phyloP scores from a whole-genome alignment of 495 filamentous ascomycete species.

The Tuber microsphaerosporum region DNA sequence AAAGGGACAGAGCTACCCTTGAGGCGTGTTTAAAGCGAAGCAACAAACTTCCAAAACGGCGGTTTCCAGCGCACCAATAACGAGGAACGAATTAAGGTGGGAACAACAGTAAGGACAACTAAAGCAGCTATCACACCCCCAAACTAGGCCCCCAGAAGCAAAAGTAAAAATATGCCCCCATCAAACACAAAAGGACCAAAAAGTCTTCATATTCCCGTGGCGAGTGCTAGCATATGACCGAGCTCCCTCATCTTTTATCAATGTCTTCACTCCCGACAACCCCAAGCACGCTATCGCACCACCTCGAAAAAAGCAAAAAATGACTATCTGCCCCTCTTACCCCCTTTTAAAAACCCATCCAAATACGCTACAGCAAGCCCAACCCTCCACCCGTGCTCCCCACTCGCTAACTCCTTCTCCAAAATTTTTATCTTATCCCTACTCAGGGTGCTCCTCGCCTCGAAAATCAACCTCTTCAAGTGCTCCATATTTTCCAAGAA shows the following conservation, averaged over 20 bases:
- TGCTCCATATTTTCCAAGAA: neutral
- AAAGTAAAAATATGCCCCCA: neutral
- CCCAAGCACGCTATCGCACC: neutral
- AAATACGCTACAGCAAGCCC: neutral
- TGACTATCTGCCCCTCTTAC: neutral
- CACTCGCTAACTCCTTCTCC: neutral
- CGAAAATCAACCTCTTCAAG: neutral
- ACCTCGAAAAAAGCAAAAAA: neutral
- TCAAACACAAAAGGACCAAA: neutral
- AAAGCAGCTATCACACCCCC: neutral
- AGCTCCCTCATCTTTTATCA: neutral
- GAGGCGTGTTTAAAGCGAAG: neutral
- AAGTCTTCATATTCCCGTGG: neutral
- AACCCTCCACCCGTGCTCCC: conserved; percentile 3
- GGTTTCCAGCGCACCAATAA: neutral
- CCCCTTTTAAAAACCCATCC: neutral
- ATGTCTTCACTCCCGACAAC: neutral
- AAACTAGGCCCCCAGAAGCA: neutral
- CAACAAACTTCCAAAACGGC: neutral
- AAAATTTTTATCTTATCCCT: neutral
- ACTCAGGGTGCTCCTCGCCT: neutral
- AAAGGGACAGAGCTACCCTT: neutral
- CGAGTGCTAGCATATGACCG: neutral
- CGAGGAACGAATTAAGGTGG: neutral
- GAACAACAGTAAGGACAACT: neutral